These are phyloP conservation scores for Taiozyma sp. DNA, from an alignment of 1,139 yeast species.

Conservation along the genomic window DNA sequence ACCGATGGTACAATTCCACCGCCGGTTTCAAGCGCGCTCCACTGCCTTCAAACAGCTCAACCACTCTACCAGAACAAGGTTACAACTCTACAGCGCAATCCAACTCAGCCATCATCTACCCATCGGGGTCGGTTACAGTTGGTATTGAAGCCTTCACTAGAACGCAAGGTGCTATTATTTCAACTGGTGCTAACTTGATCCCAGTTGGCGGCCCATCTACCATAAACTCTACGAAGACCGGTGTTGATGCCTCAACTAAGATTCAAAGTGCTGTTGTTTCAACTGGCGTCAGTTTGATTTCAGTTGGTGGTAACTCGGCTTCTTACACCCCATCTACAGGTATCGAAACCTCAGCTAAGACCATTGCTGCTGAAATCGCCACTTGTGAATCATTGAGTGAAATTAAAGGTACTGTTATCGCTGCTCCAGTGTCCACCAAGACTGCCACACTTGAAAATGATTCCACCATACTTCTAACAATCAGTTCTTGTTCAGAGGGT, in stretches of 20 bases:
- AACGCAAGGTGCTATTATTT: not conserved
- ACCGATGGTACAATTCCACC: not conserved
- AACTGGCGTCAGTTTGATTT: not conserved
- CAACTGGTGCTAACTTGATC: not conserved
- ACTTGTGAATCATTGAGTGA: not conserved
- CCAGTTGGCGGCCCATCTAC: not conserved
- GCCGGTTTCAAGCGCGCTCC: not conserved
- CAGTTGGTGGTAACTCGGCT: not conserved
- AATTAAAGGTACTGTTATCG: not conserved
- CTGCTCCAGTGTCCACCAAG: not conserved
- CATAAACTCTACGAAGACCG: not conserved
- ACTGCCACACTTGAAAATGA: not conserved
- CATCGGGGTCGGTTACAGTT: not conserved
- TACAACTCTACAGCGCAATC: not conserved
- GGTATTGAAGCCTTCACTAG: not conserved
- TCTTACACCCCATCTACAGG: not conserved
- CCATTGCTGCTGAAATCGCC: not conserved
- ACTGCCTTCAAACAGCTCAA: not conserved
- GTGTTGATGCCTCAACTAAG: not conserved
- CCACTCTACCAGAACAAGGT: not conserved
- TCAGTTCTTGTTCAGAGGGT: not conserved
- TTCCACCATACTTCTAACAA: not conserved
- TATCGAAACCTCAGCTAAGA: not conserved
- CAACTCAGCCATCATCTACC: not conserved
- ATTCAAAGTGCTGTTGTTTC: not conserved